Percentiles rank a stretch among this genome's conserved stretches.
phyloP scores from a whole-genome alignment of 108 stramenopile genomes.

The Cyclotella baltica region DNA sequence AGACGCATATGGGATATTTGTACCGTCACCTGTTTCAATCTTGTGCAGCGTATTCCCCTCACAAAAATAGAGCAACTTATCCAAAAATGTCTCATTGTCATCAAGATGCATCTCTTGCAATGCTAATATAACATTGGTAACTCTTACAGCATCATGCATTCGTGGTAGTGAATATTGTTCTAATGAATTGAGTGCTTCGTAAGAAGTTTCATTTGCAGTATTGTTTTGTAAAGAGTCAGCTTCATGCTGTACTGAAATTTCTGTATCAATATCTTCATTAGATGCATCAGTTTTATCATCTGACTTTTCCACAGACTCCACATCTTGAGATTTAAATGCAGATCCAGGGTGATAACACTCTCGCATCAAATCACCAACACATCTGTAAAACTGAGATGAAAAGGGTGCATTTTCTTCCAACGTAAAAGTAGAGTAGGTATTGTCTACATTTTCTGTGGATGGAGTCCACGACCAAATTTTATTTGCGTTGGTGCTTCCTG shows the following conservation, averaged over 20 bases:
- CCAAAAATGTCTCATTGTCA: conserved; percentile 9
- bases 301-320: too few species aligned
- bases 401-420: conserved; percentile 49
- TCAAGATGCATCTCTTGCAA: conserved; percentile 36
- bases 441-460: conserved; percentile 14
- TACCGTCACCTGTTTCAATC: not conserved
- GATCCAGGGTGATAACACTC: conserved; percentile 45
- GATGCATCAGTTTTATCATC: not conserved
- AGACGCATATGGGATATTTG: not conserved
- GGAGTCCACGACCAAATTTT: conserved; percentile 38
- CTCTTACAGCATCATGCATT: conserved; percentile 45
- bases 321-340: too few species aligned
- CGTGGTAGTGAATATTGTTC: conserved; percentile 45
- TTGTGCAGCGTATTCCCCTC: conserved; percentile 12
- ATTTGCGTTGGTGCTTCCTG: not conserved
- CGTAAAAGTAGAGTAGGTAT: conserved; percentile 15
- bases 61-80: conserved; percentile 28
- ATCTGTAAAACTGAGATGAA: conserved; percentile 37
- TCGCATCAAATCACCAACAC: conserved; percentile 26
- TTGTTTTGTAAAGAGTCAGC: not conserved
- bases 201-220: not conserved
- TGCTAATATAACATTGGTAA: conserved; percentile 33
- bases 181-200: conserved; percentile 22
- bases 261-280: not conserved
- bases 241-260: not conserved